Percentiles rank a stretch among this genome's conserved stretches.
These are phyloP conservation scores for Lipomyces yamanashiensis DNA, from an alignment of 805 yeast genomes.

Conservation along the genomic window DNA sequence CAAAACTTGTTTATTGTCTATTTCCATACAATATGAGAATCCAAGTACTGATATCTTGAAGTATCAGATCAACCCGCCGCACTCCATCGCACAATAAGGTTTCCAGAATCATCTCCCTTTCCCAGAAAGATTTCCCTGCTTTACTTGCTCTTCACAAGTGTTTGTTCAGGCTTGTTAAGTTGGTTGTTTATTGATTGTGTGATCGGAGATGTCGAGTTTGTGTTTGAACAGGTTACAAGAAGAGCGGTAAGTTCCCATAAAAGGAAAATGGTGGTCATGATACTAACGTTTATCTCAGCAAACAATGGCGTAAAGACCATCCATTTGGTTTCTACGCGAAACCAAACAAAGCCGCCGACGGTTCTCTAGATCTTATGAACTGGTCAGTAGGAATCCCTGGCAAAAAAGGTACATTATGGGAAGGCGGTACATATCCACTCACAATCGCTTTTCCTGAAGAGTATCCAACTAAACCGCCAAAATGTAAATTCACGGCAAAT, in stretches of 20 bases:
- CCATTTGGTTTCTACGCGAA: constrained; percentile 97
- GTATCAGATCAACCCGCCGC: too few relatives aligned
- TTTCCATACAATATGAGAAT: too few relatives aligned
- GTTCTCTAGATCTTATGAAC: constrained; percentile 76
- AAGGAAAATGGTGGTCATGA: too few relatives aligned
- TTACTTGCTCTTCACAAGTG: too few relatives aligned
- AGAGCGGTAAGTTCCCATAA: constrained; percentile 58
- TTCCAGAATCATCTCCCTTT: too few relatives aligned
- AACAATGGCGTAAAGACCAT: constrained; percentile 97
- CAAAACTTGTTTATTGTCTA: too few relatives aligned
- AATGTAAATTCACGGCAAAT: constrained; percentile 83
- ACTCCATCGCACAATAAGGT: too few relatives aligned
- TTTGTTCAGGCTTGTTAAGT: background rate
- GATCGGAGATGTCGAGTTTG: constrained; percentile 54
- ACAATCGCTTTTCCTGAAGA: constrained; percentile 82
- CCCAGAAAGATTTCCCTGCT: too few relatives aligned
- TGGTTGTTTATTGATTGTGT: background rate
- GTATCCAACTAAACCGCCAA: constrained; percentile 96
- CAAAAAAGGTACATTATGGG: constrained; percentile 83
- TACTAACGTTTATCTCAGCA: constrained; percentile 53
- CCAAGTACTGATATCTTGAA: too few relatives aligned
- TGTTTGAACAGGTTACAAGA: constrained; percentile 86
- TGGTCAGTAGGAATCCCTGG: constrained; percentile 99
- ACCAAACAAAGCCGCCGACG: constrained; percentile 80
- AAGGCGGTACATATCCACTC: constrained; percentile 84